Base-by-base conservation (phyloP, 2,329 filamentous ascomycete genomes). In the Exophiala sp. region DNA sequence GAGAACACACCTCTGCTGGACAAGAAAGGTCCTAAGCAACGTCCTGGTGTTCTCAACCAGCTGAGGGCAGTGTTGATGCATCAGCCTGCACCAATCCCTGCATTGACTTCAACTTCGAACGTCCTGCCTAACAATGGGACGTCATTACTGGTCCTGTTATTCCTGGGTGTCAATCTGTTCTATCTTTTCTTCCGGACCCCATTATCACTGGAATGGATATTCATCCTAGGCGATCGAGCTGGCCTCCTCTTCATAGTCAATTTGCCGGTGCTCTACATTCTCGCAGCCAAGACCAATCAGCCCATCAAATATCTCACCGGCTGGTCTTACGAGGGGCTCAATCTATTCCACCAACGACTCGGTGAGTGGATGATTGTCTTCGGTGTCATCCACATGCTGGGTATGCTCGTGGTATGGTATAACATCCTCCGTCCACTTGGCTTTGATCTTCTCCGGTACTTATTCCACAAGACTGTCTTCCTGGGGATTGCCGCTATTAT, bases 261-360 rank as follows among this genome's bases (percentile, higher is more conserved):
- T 61, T 67, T 79, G 1, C 76, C 76, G 0, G 65, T 78, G 3
- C 51, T 87, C 2, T 87, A 87, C 65, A 71, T 87, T 3, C 72
- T 87, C 3, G 78, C 81, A 1, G 84, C 85, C 32, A 88, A 87
- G 66, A 62, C 56, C 16, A 87, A 83, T 55, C 83, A 86, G 58
- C 84, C 84, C 0, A 64, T 87, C 33, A 79, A 80, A 54, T 61
- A 75, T 1, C 69, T 87, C 14, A 86, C 83, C 0, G 83, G 84
- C 3, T 78, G 79, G 58, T 86, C 83, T 0, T 87, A 87, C 63
- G 84, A 87, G 66, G 77, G 80, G 4, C 71, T 87, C 39, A 86
- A 87, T 64, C 79, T 87, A 42, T 78, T 86, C 51, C 84, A 87
- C 65, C 79, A 84, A 34, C 75, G 83, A 3, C 73, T 86, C 1